Conservation (phyloP, 176 grass and related monocot species). For the Cenchrus purpureus region DNA sequence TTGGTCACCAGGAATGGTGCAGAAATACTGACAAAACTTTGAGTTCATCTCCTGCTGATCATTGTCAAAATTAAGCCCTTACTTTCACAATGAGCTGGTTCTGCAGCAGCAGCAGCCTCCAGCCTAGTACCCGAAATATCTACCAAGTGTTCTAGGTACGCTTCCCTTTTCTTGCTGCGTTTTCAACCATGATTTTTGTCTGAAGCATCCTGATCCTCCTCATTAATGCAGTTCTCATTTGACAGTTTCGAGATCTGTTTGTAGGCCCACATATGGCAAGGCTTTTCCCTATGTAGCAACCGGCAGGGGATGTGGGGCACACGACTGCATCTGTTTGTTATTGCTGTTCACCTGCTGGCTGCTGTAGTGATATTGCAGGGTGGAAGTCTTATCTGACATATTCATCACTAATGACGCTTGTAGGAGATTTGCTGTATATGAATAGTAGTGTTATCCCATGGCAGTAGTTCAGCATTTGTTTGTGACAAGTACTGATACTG, state of each 20-base stretch:
- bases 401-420: slow-evolving; percentile 10
- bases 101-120: background rate
- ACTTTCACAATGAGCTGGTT: slow-evolving; percentile 5
- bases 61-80: slow-evolving; percentile 35
- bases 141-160: slow-evolving; percentile 19
- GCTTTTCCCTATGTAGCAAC: slow-evolving; percentile 10
- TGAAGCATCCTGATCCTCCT: background rate
- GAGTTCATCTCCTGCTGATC: slow-evolving; percentile 31
- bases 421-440: slow-evolving; percentile 35
- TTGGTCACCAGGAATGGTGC: slow-evolving; percentile 70
- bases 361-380: slow-evolving; percentile 6
- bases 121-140: background rate
- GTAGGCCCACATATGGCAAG: background rate
- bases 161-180: slow-evolving; percentile 19
- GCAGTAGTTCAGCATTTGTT: background rate
- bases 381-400: slow-evolving; percentile 10
- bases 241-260: slow-evolving; percentile 19
- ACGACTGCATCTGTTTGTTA: background rate
- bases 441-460: background rate
- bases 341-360: background rate
- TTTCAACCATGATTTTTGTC: slow-evolving; percentile 8
- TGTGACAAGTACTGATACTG: slow-evolving; percentile 13
- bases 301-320: slow-evolving; percentile 35
- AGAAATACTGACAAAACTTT: slow-evolving; percentile 85
- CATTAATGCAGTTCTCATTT: background rate